These are phyloP conservation scores for Mycena crocata DNA, from an alignment of 768 basidiomycete species.

Conservation along the genomic window DNA sequence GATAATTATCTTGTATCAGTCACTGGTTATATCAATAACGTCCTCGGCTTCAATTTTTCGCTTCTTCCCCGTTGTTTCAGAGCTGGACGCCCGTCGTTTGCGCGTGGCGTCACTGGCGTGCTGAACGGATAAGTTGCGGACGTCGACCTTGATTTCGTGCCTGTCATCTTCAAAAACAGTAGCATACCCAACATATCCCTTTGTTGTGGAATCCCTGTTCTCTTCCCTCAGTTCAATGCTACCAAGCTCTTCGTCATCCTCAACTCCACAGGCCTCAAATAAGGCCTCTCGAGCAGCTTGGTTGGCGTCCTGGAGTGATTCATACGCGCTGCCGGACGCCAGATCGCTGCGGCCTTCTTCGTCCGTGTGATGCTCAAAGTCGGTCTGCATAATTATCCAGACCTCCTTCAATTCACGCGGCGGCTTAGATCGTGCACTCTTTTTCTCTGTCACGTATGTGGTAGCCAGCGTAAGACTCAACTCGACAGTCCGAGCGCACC, in stretches of 20 bases:
- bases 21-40: conserved; percentile 6
- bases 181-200: conserved; percentile 4
- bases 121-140: background rate
- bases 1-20: background rate
- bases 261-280: background rate
- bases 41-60: conserved; percentile 9
- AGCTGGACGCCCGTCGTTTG: background rate
- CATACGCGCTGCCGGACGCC: background rate
- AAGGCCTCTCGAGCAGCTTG: background rate
- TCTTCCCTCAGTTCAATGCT: background rate
- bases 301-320: conserved; percentile 6
- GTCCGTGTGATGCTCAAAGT: conserved; percentile 16
- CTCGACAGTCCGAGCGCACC: background rate
- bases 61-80: background rate
- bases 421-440: background rate
- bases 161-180: conserved; percentile 1
- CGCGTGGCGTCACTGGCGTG: background rate
- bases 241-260: background rate
- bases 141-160: conserved; percentile 5
- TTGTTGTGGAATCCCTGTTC: background rate
- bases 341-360: conserved; percentile 8
- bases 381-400: conserved; percentile 14
- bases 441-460: background rate
- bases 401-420: background rate
- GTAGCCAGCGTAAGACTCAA: no score